Evolutionary conservation across 129 eudicot genomes (phyloP), one percentile per base, ranked within the genome.

Genomic region (Tagetes patula): DNA sequence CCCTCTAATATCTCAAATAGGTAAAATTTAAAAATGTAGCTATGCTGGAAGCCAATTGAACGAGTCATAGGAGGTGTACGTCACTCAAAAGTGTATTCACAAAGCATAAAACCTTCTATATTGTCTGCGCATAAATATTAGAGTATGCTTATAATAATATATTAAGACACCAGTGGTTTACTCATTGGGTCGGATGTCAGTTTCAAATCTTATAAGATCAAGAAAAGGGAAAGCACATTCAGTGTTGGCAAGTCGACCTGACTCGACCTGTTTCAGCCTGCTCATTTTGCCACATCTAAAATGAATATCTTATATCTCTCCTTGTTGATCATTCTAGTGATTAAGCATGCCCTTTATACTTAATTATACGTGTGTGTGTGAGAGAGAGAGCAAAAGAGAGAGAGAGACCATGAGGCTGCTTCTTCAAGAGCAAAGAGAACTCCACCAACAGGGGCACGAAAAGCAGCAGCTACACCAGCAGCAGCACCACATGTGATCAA

Each of bases 391-490:
- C 30, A 72, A 65, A 58, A 62, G 69, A 80, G 77, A 70, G 83
- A 79, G 72, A 80, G 76, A 43, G 41, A 94, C 97, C 99, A 94
- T 65, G 99, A 87, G 41, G 99, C 96, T 67, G 96, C 99, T 83
- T 94, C 99, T 80, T 94, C 99, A 69, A 94, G 97, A 56, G 99
- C 97, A 79, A 94, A 94, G 55, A 90, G 99, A 74, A 94, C 99
- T 14, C 99, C 99, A 61, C 99, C 99, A 71, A 94, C 97, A 3
- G 99, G 99, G 63, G 99, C 97, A 68, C 99, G 99, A 34, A 94
- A 94, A 34, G 99, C 99, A 65, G 99, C 99, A 10, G 99, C 99
- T 40, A 94, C 99, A 79, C 97, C 99, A 75, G 97, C 99, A 70
- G 97, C 99, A 52, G 99, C 99, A 12, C 97, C 99, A 74, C 99